Evolutionary conservation across 1,139 yeast species (phyloP), one percentile per base, ranked within the genome.

Genomic region (Zygosaccharomyces sapae): DNA sequence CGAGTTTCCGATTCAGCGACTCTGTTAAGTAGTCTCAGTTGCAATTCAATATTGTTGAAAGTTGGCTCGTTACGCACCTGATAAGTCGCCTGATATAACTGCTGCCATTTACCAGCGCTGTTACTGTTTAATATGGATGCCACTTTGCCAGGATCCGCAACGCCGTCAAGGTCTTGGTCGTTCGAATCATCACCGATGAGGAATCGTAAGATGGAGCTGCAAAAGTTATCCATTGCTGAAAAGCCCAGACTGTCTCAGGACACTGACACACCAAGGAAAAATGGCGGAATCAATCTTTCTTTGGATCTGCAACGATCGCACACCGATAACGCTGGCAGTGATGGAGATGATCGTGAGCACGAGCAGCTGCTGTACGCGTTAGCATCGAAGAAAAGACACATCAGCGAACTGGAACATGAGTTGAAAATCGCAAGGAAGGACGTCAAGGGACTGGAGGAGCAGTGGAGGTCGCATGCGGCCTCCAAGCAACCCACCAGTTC

Each of bases 1-100:
- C 73, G 74, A 18, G 79, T 75, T 54, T 81, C 80, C 9, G 70
- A 63, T 50, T 81, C 88, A 0, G 88, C 84, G 25, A 79, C 78
- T 44, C 88, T 70, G 51, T 81, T 81, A 47, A 82, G 59, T 13
- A 71, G 61, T 47, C 69, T 70, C 38, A 80, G 71, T 62, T 80
- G 59, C 22, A 70, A 73, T 43, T 73, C 69, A 44, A 73, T 65
- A 41, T 66, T 63, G 9, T 60, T 61, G 53, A 80, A 31, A 31
- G 34, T 31, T 31, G 34, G 34, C 4, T 31, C 18, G 18, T 31
- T 31, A 13, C 34, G 34, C 18, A 31, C 8, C 9, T 13, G 34
- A 31, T 31, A 31, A 31, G 34, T 31, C 12, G 44, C 40, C 22
- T 51, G 44, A 38, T 45, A 49, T 29, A 51, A 18, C 33, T 43